These are phyloP conservation scores for Erodium maritimum DNA, from an alignment of 345 rosid species.

Conservation along the genomic window DNA sequence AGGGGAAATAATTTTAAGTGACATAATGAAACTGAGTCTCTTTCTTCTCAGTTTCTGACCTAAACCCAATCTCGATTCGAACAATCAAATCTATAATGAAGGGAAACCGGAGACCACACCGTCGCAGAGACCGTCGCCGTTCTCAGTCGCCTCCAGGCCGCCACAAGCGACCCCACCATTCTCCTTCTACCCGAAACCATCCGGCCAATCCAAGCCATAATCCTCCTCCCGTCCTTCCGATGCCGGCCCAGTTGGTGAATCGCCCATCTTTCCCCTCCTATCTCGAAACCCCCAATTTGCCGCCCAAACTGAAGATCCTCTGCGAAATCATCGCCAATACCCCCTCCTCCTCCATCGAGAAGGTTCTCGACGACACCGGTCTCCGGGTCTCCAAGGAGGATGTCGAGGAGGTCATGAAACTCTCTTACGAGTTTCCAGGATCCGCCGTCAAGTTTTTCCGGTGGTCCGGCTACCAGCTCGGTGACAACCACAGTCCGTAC, in stretches of 20 bases:
- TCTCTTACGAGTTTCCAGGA: slow-evolving; percentile 40
- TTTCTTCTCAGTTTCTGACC: too few species aligned
- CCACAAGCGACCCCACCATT: too few species aligned
- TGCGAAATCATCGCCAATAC: slow-evolving; percentile 40
- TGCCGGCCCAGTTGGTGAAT: background rate
- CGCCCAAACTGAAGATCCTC: slow-evolving; percentile 24
- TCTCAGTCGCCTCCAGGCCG: too few species aligned
- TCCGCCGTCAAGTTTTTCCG: slow-evolving; percentile 55
- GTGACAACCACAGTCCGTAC: slow-evolving; percentile 41
- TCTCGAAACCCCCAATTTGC: slow-evolving; percentile 24
- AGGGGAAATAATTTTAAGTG: too few species aligned
- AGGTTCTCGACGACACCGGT: slow-evolving; percentile 24
- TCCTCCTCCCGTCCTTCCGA: too few species aligned
- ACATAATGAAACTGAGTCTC: too few species aligned
- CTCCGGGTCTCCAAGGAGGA: slow-evolving; percentile 29
- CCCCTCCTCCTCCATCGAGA: slow-evolving; percentile 32
- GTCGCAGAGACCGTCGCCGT: too few species aligned
- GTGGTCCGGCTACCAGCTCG: slow-evolving; percentile 42
- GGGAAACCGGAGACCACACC: too few species aligned
- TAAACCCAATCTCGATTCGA: too few species aligned
- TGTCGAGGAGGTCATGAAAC: slow-evolving; percentile 45
- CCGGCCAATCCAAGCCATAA: too few species aligned
- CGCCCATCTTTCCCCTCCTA: slow-evolving; percentile 29
- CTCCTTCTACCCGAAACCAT: too few species aligned
- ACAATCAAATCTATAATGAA: too few species aligned